Percentiles rank a stretch among this genome's conserved stretches.
Conservation (phyloP, 768 basidiomycete species). For the Candolleomyces eurysporus region DNA sequence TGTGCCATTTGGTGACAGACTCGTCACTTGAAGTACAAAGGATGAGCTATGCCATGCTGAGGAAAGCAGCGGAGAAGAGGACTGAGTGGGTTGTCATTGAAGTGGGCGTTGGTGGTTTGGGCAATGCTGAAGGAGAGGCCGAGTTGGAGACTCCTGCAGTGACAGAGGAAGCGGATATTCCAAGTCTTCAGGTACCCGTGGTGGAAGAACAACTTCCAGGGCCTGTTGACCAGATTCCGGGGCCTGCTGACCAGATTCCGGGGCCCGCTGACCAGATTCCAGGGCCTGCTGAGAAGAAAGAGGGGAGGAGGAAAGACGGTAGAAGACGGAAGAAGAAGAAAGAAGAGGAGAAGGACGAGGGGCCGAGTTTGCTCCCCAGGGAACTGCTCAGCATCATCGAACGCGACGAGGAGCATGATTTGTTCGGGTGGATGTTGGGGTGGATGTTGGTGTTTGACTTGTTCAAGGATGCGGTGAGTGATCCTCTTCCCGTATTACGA, state of each 20-base stretch:
- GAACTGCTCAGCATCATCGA: conserved; percentile 68
- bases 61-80: conserved; percentile 63
- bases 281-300: conserved; percentile 9
- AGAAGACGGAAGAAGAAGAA: conserved; percentile 4
- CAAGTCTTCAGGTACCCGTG: conserved; percentile 37
- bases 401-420: conserved; percentile 21
- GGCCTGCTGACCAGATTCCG: conserved; percentile 22
- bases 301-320: conserved; percentile 1
- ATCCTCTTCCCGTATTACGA: neutral
- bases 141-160: neutral
- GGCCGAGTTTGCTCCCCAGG: conserved; percentile 42
- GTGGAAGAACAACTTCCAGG: conserved; percentile 32
- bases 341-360: conserved; percentile 13
- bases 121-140: conserved; percentile 39
- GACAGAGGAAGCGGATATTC: neutral
- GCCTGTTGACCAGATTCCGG: neutral
- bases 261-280: neutral
- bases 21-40: conserved; percentile 62
- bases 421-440: conserved; percentile 70
- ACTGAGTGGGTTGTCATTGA: conserved; percentile 88
- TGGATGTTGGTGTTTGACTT: conserved; percentile 92
- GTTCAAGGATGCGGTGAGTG: conserved; percentile 77
- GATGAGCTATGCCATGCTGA: conserved; percentile 73
- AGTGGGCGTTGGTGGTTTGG: conserved; percentile 75
- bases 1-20: conserved; percentile 79